phyloP scores from a whole-genome alignment of 2,329 filamentous ascomycete genomes.

The Talaromyces islandicus region DNA sequence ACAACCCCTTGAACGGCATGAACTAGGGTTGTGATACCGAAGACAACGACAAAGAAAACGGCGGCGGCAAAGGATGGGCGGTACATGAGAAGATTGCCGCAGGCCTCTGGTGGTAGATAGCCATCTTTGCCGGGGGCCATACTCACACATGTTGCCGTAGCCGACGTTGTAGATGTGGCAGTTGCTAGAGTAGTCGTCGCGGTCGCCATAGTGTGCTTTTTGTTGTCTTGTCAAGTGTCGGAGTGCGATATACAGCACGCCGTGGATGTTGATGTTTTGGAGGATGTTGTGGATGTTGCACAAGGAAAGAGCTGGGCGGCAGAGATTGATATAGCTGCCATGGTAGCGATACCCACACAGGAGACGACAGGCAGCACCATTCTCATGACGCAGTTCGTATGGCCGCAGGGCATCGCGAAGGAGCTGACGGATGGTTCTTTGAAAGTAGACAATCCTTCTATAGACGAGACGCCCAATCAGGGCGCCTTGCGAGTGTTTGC shows the following conservation, averaged over 20 bases:
- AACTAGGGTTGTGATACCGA: conserved; percentile 25
- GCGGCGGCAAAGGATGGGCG: conserved; percentile 33
- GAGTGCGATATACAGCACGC: neutral
- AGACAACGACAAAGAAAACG: conserved; percentile 29
- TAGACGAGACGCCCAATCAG: neutral
- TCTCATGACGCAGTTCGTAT: neutral
- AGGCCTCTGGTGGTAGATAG: conserved; percentile 15
- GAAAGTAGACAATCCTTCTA: neutral
- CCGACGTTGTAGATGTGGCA: conserved; percentile 35
- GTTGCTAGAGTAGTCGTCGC: neutral
- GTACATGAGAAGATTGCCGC: conserved; percentile 19
- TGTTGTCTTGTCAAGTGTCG: neutral
- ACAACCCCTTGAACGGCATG: conserved; percentile 28
- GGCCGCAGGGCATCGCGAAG: no score
- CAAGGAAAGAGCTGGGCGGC: neutral
- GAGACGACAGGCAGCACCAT: neutral
- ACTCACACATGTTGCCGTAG: conserved; percentile 23
- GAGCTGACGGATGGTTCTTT: neutral
- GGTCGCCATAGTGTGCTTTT: neutral
- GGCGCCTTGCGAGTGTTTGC: neutral
- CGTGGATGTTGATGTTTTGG: neutral
- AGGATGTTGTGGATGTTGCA: neutral
- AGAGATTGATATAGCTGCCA: neutral
- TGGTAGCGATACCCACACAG: no score
- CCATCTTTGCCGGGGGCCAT: conserved; percentile 19